Conservation (phyloP, 2,329 filamentous ascomycete genomes). For the Sporothrix schenckii region DNA sequence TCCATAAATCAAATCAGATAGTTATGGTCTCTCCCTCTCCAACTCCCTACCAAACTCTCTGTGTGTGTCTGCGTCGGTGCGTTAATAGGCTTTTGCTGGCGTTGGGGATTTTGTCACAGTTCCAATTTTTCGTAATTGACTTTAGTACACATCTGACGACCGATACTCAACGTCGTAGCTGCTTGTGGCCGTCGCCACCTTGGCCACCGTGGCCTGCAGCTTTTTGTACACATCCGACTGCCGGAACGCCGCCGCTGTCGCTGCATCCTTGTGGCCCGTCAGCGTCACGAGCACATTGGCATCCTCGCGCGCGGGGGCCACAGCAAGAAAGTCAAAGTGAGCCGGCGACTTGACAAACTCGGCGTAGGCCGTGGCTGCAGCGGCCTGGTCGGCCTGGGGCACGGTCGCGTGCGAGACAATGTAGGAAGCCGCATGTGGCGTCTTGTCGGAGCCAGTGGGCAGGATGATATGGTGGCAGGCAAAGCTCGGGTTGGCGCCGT, state of each 20-base stretch:
- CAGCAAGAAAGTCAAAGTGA: not conserved
- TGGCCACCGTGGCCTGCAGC: slow-evolving; percentile 6
- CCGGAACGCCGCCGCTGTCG: not conserved
- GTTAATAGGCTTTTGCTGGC: too few species aligned
- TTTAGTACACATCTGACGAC: slow-evolving; percentile 10
- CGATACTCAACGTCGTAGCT: slow-evolving; percentile 12
- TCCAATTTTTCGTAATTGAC: too few species aligned
- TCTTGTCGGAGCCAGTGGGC: not conserved
- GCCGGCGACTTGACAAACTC: slow-evolving; percentile 1
- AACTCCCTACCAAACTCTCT: too few species aligned
- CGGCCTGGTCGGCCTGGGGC: slow-evolving; percentile 4
- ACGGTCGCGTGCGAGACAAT: slow-evolving; percentile 9
- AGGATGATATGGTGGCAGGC: slow-evolving; percentile 18
- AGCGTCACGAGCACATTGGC: slow-evolving; percentile 5
- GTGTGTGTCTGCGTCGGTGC: too few species aligned
- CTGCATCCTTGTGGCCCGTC: slow-evolving; percentile 17
- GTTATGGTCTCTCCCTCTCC: too few species aligned
- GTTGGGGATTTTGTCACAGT: too few species aligned
- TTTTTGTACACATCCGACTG: not conserved
- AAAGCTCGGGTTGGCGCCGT: not conserved
- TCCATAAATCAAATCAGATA: too few species aligned
- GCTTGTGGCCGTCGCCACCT: slow-evolving; percentile 10
- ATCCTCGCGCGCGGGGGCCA: not conserved
- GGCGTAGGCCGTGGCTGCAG: not conserved
- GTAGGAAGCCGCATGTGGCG: not conserved